These are phyloP conservation scores for Boletus sp. DNA, from an alignment of 768 basidiomycete genomes.

Conservation along the genomic window DNA sequence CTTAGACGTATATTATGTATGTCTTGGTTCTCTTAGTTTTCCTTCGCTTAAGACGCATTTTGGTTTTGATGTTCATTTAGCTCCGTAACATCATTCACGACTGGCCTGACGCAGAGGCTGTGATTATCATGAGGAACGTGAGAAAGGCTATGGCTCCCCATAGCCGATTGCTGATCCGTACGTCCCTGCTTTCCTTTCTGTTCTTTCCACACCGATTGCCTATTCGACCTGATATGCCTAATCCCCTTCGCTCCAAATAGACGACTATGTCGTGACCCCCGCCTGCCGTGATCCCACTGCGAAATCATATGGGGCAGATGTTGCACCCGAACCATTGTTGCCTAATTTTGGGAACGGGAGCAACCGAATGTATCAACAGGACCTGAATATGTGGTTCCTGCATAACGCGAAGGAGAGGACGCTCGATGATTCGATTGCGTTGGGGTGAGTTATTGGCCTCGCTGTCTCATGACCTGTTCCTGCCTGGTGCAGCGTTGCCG, in stretches of 20 bases:
- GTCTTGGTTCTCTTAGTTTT: neutral
- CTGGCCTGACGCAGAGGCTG: constrained; percentile 35
- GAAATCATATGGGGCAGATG: constrained; percentile 14
- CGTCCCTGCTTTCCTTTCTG: neutral
- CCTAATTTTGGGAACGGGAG: constrained; percentile 46
- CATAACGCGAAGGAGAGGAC: constrained; percentile 44
- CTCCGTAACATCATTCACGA: constrained; percentile 33
- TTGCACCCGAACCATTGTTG: constrained; percentile 44
- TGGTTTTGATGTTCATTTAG: constrained; percentile 3
- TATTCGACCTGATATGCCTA: neutral
- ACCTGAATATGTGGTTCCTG: constrained; percentile 44
- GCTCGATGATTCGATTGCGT: constrained; percentile 36
- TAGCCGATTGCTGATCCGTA: constrained; percentile 35
- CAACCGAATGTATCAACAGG: constrained; percentile 40
- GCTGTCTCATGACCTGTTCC: too few species aligned
- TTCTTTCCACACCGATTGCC: neutral
- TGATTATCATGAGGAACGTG: constrained; percentile 30
- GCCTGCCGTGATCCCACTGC: constrained; percentile 7
- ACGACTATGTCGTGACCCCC: constrained; percentile 20
- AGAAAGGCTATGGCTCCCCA: constrained; percentile 26
- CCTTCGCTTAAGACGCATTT: neutral
- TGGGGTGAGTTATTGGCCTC: constrained; percentile 24
- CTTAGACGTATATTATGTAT: constrained; percentile 26
- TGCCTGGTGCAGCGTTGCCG: neutral
- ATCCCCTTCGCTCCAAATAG: constrained; percentile 1